phyloP scores from a whole-genome alignment of 2,329 filamentous ascomycete genomes.

The Colletotrichum magnum region DNA sequence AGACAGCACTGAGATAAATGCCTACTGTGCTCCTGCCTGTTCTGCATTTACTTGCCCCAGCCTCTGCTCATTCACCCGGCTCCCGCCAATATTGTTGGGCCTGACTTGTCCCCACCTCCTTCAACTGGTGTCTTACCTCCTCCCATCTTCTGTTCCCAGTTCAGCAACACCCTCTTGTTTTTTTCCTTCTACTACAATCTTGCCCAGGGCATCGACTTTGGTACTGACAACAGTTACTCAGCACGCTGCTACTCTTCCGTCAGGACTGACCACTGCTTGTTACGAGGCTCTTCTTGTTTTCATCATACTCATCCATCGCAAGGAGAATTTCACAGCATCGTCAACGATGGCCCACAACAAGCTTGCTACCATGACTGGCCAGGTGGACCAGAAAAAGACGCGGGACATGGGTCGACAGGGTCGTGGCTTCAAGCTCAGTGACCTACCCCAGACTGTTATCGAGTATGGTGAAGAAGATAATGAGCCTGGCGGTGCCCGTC shows the following conservation, averaged over 20 bases:
- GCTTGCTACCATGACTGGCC: slow-evolving; percentile 1
- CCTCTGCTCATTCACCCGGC: too few relatives aligned
- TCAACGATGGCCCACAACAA: slow-evolving; percentile 17
- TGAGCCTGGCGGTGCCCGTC: slow-evolving; percentile 34
- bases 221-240: slow-evolving; percentile 1
- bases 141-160: too few relatives aligned
- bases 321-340: not conserved
- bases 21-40: too few relatives aligned
- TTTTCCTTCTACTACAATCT: too few relatives aligned
- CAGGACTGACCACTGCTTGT: not conserved
- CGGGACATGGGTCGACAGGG: slow-evolving; percentile 5
- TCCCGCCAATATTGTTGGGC: too few relatives aligned
- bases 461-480: slow-evolving; percentile 26
- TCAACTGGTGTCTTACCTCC: too few relatives aligned
- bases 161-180: too few relatives aligned
- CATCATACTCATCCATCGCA: slow-evolving; percentile 3
- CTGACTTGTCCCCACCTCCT: too few relatives aligned
- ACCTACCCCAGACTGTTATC: slow-evolving; percentile 11
- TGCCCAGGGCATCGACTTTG: too few relatives aligned
- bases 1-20: too few relatives aligned
- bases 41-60: too few relatives aligned
- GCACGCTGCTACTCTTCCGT: slow-evolving; percentile 11
- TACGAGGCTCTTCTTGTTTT: not conserved
- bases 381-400: slow-evolving; percentile 16
- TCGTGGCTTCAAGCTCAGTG: not conserved